Evolutionary conservation across 2,329 filamentous ascomycete genomes (phyloP).

Genomic region (Bipolaris zeicola): DNA sequence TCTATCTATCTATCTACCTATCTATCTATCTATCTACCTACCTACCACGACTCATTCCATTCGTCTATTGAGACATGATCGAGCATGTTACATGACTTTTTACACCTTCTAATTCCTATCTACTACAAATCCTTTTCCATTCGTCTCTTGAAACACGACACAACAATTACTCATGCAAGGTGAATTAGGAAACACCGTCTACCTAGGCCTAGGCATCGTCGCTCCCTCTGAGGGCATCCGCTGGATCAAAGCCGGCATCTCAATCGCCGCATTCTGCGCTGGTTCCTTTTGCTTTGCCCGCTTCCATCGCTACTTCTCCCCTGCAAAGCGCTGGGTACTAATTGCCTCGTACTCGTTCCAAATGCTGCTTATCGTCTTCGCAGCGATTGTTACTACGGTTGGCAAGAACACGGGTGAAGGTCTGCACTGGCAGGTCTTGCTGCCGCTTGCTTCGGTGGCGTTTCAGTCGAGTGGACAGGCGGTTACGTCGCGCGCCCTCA

Average conservation of each 20-base stretch:
- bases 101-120: too few species aligned
- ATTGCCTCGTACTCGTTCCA: conserved; percentile 53
- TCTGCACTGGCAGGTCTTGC: conserved; percentile 59
- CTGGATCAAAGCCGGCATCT: conserved; percentile 74
- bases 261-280: conserved; percentile 71
- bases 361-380: conserved; percentile 48
- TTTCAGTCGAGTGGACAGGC: conserved; percentile 82
- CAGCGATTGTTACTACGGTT: conserved; percentile 53
- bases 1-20: too few species aligned
- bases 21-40: too few species aligned
- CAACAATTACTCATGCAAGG: neutral
- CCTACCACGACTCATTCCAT: too few species aligned
- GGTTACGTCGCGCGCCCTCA: conserved; percentile 72
- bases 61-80: too few species aligned
- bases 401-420: conserved; percentile 45
- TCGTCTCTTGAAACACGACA: neutral
- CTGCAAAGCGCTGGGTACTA: conserved; percentile 69
- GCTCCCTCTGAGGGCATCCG: conserved; percentile 59
- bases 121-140: too few species aligned
- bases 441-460: conserved; percentile 71
- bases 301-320: conserved; percentile 68
- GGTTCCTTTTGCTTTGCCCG: conserved; percentile 74
- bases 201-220: conserved; percentile 74
- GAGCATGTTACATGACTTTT: too few species aligned
- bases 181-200: conserved; percentile 71